Base-by-base conservation (phyloP, 225 moss, liverwort and hornwort genomes). In the Lunularia cruciata region DNA sequence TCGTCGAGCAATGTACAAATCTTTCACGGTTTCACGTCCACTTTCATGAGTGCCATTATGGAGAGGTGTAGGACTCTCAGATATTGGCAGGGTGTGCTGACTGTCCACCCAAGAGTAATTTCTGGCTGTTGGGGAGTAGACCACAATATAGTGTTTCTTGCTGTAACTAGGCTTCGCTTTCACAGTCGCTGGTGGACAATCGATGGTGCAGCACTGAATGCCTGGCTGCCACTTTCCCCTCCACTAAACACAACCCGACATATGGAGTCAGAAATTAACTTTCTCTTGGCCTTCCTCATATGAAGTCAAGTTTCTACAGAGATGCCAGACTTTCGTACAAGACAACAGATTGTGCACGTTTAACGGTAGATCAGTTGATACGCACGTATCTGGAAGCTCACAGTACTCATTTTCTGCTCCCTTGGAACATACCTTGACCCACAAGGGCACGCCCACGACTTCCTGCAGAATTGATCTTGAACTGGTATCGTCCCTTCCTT, bases 151-250 rank as follows among this genome's bases (percentile, higher is more conserved):
- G 30, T 90, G 84, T 81, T 90, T 95, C 78, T 88, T 90, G 74
- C 88, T 88, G 72, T 92, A 90, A 45, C 88, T 87, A 43, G 95
- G 95, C 86, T 81, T 90, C 48, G 85, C 85, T 85, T 90, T 95
- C 76, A 95, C 72, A 37, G 92, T 92, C 55, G 90, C 76, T 71
- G 82, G 69, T 59, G 88, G 86, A 72, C 92, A 95, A 73, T 95
- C 92, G 46, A 76, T 75, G 74, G 77, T 35, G 60, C 76, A 70
- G 78, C 87, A 87, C 68, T 86, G 84, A 73, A 95, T 92, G 47
- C 84, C 90, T 74, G 86, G 85, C 88, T 95, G 90, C 92, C 95
- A 95, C 77, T 87, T 90, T 57, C 90, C 95, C 78, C 95, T 86
- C 90, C 88, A 92, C 92, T 95, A 82, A 35, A 80, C 77, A 80